These are phyloP conservation scores for Nicotiana benthamiana DNA, from an alignment of 257 asterid genomes.

Conservation along the genomic window DNA sequence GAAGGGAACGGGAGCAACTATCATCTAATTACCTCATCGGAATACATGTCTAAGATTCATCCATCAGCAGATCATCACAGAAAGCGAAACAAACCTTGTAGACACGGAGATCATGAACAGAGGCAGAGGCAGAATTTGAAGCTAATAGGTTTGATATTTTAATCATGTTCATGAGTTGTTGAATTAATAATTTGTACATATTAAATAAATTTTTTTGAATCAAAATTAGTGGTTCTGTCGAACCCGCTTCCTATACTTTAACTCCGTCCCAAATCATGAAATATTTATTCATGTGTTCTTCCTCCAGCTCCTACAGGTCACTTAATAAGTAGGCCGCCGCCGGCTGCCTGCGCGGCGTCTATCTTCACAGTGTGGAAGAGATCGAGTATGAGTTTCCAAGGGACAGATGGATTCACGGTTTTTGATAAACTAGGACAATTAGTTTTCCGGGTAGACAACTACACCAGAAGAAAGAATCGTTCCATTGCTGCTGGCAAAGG, in stretches of 20 bases:
- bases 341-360: background rate
- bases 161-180: too few relatives aligned
- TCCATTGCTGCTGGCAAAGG: slow-evolving; percentile 4
- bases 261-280: too few relatives aligned
- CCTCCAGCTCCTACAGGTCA: background rate
- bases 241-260: too few relatives aligned
- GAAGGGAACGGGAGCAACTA: background rate
- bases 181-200: too few relatives aligned
- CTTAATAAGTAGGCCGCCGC: background rate
- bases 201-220: too few relatives aligned
- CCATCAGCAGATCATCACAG: slow-evolving; percentile 8
- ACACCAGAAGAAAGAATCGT: slow-evolving; percentile 21
- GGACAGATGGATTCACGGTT: slow-evolving; percentile 38
- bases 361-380: slow-evolving; percentile 34
- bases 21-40: background rate
- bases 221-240: too few relatives aligned
- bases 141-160: too few relatives aligned
- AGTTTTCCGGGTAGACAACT: slow-evolving; percentile 33
- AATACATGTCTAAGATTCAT: slow-evolving; percentile 16
- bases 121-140: too few relatives aligned
- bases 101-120: too few relatives aligned
- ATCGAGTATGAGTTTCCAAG: slow-evolving; percentile 38
- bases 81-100: background rate
- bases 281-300: too few relatives aligned
- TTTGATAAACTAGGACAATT: slow-evolving; percentile 22